These are phyloP conservation scores for Microbotryum saponariae DNA, from an alignment of 1,284 basidiomycete species.

Conservation along the genomic window DNA sequence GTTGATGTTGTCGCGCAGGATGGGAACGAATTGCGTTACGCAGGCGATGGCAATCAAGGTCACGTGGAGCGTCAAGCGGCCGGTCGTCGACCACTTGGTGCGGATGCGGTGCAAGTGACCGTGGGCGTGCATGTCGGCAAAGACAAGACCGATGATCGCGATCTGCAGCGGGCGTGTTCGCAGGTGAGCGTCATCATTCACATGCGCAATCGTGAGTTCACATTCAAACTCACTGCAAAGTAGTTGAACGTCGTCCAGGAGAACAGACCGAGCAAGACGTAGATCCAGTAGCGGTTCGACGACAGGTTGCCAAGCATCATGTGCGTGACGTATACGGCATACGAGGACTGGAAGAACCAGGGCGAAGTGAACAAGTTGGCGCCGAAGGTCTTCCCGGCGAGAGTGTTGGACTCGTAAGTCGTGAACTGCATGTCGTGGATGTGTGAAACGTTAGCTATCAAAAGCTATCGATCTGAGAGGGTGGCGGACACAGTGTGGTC, in stretches of 20 bases:
- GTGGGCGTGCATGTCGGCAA: constrained; percentile 40
- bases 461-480: neutral
- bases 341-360: constrained; percentile 40
- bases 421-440: constrained; percentile 33
- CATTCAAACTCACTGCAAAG: constrained; percentile 30
- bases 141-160: constrained; percentile 35
- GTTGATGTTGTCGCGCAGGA: constrained; percentile 39
- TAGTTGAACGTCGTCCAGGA: constrained; percentile 40
- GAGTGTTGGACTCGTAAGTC: constrained; percentile 36
- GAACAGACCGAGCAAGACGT: constrained; percentile 37
- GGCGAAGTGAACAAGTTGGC: constrained; percentile 40
- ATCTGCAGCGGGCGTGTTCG: constrained; percentile 4
- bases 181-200: neutral
- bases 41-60: constrained; percentile 35
- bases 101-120: constrained; percentile 37
- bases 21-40: constrained; percentile 36
- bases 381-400: constrained; percentile 38
- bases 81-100: constrained; percentile 33
- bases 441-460: neutral
- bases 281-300: constrained; percentile 41
- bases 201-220: no score
- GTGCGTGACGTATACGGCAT: constrained; percentile 38
- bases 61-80: constrained; percentile 34
- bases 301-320: constrained; percentile 41
- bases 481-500: no score